Conservation (phyloP, 306 rosid genomes). For the Betula pendula region DNA sequence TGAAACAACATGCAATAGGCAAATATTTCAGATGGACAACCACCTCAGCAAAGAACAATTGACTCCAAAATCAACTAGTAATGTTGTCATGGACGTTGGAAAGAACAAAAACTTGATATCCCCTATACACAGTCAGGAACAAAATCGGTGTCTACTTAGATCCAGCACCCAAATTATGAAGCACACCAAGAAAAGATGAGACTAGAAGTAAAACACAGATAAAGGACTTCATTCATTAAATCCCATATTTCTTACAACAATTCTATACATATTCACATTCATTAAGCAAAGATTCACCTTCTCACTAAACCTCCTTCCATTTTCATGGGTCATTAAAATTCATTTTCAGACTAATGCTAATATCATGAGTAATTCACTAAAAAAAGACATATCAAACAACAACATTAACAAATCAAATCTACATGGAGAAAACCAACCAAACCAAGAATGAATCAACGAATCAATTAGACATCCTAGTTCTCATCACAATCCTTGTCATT, state of each 20-base stretch:
- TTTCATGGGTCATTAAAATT: not conserved
- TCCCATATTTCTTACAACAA: not conserved
- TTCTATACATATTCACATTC: not conserved
- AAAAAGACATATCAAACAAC: not conserved
- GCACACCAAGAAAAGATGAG: not conserved
- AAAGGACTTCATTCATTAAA: not conserved
- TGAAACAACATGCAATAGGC: not conserved
- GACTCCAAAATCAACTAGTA: not conserved
- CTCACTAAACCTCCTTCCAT: not conserved
- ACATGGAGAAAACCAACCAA: not conserved
- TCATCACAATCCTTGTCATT: slow-evolving; percentile 73
- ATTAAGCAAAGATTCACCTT: not conserved
- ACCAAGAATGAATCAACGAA: slow-evolving; percentile 23
- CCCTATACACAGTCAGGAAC: not conserved
- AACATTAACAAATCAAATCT: not conserved
- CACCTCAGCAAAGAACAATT: not conserved
- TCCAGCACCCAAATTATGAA: not conserved
- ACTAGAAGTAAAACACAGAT: not conserved
- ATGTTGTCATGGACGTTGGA: not conserved
- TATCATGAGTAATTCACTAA: not conserved
- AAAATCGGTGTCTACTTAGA: not conserved
- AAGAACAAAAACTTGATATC: not conserved
- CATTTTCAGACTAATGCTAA: not conserved
- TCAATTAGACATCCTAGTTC: slow-evolving; percentile 42
- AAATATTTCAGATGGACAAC: not conserved